Conservation (phyloP, 78 protist species). For the Cavenderia fasciculata region DNA sequence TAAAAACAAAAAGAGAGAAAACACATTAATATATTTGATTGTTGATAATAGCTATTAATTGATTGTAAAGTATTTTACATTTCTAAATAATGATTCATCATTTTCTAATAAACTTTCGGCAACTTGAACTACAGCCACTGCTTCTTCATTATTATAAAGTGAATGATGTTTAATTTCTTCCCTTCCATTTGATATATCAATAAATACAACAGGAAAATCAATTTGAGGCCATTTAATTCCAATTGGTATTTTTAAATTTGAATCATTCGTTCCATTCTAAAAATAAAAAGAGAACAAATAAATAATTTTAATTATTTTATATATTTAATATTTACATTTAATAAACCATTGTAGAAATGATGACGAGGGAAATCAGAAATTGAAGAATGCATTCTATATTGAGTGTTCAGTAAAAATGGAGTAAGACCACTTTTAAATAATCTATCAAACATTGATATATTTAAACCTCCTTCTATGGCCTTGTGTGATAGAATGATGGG, state of each 20-base stretch:
- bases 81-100: too few relatives aligned
- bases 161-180: conserved; percentile 5
- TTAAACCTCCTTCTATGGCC: conserved; percentile 46
- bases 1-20: too few relatives aligned
- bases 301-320: not conserved
- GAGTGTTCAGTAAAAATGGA: not conserved
- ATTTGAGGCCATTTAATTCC: conserved; percentile 1
- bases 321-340: not conserved
- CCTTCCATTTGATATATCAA: not conserved
- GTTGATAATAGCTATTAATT: too few relatives aligned
- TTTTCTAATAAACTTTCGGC: not conserved
- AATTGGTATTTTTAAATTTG: not conserved
- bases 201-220: not conserved
- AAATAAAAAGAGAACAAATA: not conserved
- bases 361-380: not conserved
- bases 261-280: conserved; percentile 24
- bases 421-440: not conserved
- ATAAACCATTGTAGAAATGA: not conserved
- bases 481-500: conserved; percentile 67
- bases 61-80: too few relatives aligned
- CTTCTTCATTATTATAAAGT: not conserved
- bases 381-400: conserved; percentile 9
- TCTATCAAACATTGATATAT: not conserved
- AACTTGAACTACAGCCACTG: not conserved
- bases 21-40: too few relatives aligned